A percentile compares a stretch with the other conserved stretches of the same genome.
Conservation (phyloP, 768 basidiomycete species). For the Imleria badia region DNA sequence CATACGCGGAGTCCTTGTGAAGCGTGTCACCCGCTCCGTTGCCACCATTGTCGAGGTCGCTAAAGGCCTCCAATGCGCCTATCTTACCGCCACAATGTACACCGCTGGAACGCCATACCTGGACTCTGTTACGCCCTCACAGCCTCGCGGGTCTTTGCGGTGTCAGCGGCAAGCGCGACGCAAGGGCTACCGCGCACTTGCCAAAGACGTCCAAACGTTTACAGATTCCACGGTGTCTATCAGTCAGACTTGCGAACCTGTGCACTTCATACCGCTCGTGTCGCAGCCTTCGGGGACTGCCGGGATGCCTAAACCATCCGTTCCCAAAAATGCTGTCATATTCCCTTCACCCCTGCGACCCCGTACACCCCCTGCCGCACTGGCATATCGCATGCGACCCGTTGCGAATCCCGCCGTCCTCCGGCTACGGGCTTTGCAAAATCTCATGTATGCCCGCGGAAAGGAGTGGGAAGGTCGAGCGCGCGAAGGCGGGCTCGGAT, state of each 20-base stretch:
- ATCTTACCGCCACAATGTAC: conserved; percentile 54
- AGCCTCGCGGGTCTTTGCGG: conserved; percentile 6
- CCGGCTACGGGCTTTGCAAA: conserved; percentile 60
- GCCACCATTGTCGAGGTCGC: conserved; percentile 50
- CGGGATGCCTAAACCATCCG: conserved; percentile 24
- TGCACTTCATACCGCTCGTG: conserved; percentile 43
- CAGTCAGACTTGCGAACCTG: conserved; percentile 21
- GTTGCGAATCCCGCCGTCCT: conserved; percentile 61
- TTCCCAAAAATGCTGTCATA: conserved; percentile 39
- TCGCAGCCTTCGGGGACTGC: conserved; percentile 34
- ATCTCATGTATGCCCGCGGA: conserved; percentile 46
- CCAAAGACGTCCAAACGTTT: conserved; percentile 45
- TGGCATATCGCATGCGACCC: conserved; percentile 51
- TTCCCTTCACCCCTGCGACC: conserved; percentile 44
- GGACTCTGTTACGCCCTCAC: conserved; percentile 17
- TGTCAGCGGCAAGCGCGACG: conserved; percentile 24
- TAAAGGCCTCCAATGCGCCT: conserved; percentile 56
- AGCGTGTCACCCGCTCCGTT: conserved; percentile 38
- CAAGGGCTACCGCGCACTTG: conserved; percentile 44
- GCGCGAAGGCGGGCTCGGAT: conserved; percentile 49
- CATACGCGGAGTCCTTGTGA: conserved; percentile 15
- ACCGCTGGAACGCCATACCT: conserved; percentile 35
- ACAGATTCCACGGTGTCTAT: conserved; percentile 20
- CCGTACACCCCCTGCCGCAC: conserved; percentile 29
- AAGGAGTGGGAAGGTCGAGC: conserved; percentile 48